Base-by-base conservation (phyloP, 202 grass and related monocot genomes). In the Zizania palustris region DNA sequence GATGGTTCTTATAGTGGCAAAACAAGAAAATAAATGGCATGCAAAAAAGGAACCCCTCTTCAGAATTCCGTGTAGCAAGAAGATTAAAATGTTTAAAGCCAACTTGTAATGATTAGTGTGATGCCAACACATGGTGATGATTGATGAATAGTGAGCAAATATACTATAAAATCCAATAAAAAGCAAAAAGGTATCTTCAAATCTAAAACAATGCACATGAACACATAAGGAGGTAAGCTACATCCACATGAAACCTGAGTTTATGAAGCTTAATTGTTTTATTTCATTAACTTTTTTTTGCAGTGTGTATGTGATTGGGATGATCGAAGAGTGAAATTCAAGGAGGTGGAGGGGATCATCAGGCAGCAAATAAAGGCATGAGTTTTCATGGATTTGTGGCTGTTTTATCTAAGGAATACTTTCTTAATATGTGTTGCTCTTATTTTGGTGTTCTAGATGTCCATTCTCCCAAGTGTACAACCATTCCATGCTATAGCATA, bases 401-500 rank as follows among this genome's bases (percentile, higher is more conserved):
- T 67, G 0, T 67, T 3, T 44, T 18, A 18, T 19, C 46, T 16
- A 68, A 34, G 10, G 28, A 14, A 20, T 45, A 15, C 5, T 45
- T 3, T 49, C 12, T 49, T 49, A 45, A 35, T 49, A 69, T 16
- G 22, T 4, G 3, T 35, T 49, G 11, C 44, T 34, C 21, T 69
- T 44, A 46, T 36, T 33, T 71, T 34, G 38, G 4, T 51, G 11
- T 51, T 51, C 20, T 80, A 90, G 88, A 87, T 80, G 72, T 87
- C 82, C 19, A 21, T 84, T 83, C 88, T 91, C 13, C 88, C 88
- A 69, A 91, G 88, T 74, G 88, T 91, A 66, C 88, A 91, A 57
- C 88, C 88, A 49, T 91, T 91, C 76, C 88, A 91, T 87, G 88
- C 88, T 84, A 91, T 91, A 58, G 84, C 88, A 58, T 91, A 91